Evolutionary conservation across 208 protist genomes (phyloP).

Genomic region (Angomonas deanei): DNA sequence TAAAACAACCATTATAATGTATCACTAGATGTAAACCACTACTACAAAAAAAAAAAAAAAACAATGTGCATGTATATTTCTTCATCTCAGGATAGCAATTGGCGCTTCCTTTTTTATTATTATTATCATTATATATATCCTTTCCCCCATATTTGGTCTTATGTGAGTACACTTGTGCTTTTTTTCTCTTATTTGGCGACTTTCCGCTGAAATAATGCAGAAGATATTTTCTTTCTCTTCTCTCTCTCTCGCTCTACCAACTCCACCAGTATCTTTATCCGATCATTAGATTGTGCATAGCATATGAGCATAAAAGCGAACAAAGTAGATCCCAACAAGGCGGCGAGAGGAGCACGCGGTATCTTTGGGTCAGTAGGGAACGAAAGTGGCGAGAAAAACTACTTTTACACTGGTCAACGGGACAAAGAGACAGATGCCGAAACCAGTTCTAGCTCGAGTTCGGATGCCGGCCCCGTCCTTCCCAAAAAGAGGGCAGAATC

Average conservation of each 20-base stretch:
- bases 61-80: not conserved
- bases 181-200: not conserved
- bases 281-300: not conserved
- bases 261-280: not conserved
- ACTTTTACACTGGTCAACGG: conserved; percentile 18
- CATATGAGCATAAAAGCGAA: conserved; percentile 46
- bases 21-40: not conserved
- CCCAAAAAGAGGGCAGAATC: conserved; percentile 1
- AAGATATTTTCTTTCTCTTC: not conserved
- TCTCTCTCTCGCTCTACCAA: not conserved
- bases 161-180: too few species aligned
- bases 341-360: conserved; percentile 48
- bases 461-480: not conserved
- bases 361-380: conserved; percentile 12
- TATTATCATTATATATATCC: too few species aligned
- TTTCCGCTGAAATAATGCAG: not conserved
- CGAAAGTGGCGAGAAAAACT: conserved; percentile 17
- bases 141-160: too few species aligned
- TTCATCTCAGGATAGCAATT: not conserved
- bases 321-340: conserved; percentile 44
- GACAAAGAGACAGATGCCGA: too few species aligned
- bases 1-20: too few species aligned
- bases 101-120: conserved; percentile 2
- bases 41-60: conserved; percentile 2
- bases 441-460: not conserved